A percentile compares a stretch with the other conserved stretches of the same genome.
phyloP scores from a whole-genome alignment of 768 basidiomycete species.

The Tremella fuciformis region DNA sequence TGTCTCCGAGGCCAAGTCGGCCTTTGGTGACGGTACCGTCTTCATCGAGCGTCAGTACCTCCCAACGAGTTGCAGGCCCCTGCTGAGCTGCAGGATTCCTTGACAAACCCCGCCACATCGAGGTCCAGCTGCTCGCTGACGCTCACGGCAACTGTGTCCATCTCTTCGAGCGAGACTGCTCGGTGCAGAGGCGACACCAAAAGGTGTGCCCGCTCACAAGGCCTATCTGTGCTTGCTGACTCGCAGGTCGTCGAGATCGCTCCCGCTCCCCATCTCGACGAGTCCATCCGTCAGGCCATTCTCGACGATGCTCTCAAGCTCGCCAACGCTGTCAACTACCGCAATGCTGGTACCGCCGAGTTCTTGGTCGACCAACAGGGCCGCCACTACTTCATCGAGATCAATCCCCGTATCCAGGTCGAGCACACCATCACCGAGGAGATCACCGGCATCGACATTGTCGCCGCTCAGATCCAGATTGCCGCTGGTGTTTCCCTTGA shows the following conservation, averaged over 20 bases:
- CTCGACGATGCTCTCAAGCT: slow-evolving; percentile 87
- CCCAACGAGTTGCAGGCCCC: background rate
- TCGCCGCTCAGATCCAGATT: slow-evolving; percentile 98
- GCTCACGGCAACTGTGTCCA: slow-evolving; percentile 90
- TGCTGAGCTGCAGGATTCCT: slow-evolving; percentile 54
- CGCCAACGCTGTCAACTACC: slow-evolving; percentile 86
- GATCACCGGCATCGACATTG: slow-evolving; percentile 98
- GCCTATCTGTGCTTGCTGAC: slow-evolving; percentile 5
- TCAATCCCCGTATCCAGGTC: slow-evolving; percentile 98
- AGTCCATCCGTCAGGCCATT: slow-evolving; percentile 85
- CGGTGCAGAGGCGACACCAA: slow-evolving; percentile 95
- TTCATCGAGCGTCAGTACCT: slow-evolving; percentile 78
- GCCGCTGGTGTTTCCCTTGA: slow-evolving; percentile 96
- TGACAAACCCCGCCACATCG: slow-evolving; percentile 94
- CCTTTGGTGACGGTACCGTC: slow-evolving; percentile 97
- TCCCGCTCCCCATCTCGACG: slow-evolving; percentile 88
- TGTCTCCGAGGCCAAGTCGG: slow-evolving; percentile 88
- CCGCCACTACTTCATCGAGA: slow-evolving; percentile 98
- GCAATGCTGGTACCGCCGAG: slow-evolving; percentile 96
- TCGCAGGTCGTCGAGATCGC: slow-evolving; percentile 86
- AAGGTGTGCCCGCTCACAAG: slow-evolving; percentile 55
- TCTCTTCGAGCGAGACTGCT: slow-evolving; percentile 98
- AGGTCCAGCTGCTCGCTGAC: slow-evolving; percentile 93
- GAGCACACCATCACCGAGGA: slow-evolving; percentile 99
- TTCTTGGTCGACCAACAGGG: slow-evolving; percentile 97